Percentiles rank a stretch among this genome's conserved stretches.
Evolutionary conservation across 768 basidiomycete species (phyloP).

Genomic region (Collybia sp.): DNA sequence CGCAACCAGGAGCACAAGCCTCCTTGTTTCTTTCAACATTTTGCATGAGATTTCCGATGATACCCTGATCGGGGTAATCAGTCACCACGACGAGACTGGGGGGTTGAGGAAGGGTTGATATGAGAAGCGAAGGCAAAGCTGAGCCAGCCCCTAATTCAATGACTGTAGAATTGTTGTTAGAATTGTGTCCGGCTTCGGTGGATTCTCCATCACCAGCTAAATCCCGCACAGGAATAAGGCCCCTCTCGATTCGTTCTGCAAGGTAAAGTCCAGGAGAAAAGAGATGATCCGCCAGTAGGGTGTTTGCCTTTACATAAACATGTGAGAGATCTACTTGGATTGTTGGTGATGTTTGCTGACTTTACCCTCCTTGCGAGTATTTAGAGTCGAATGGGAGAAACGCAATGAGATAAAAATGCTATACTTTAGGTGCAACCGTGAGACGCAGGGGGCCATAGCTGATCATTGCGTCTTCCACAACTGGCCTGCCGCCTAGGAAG

Average conservation of each 20-base stretch:
- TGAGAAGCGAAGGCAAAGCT: constrained; percentile 61
- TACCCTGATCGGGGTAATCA: constrained; percentile 64
- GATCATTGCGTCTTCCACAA: constrained; percentile 38
- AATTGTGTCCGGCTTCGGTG: no score
- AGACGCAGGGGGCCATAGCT: constrained; percentile 50
- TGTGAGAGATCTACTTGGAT: constrained; percentile 5
- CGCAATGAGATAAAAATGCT: constrained; percentile 2
- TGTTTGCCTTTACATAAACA: constrained; percentile 47
- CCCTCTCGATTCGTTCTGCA: constrained; percentile 60
- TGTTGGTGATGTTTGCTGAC: constrained; percentile 26
- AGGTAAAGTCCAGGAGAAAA: constrained; percentile 68
- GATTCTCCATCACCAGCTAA: constrained; percentile 31
- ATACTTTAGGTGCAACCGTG: constrained; percentile 56
- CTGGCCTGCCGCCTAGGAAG: constrained; percentile 42
- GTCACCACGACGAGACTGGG: constrained; percentile 56
- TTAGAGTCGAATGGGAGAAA: neutral
- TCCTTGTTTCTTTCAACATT: constrained; percentile 51
- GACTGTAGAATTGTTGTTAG: constrained; percentile 27
- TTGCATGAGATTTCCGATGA: constrained; percentile 47
- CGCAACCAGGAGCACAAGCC: constrained; percentile 30
- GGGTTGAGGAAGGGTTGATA: constrained; percentile 36
- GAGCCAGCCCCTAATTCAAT: constrained; percentile 72
- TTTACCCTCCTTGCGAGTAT: constrained; percentile 50
- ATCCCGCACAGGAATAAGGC: constrained; percentile 36
- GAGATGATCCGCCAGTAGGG: constrained; percentile 66